phyloP scores from a whole-genome alignment of 192 early-diverging fungal genomes.

The Coemansia sp. region DNA sequence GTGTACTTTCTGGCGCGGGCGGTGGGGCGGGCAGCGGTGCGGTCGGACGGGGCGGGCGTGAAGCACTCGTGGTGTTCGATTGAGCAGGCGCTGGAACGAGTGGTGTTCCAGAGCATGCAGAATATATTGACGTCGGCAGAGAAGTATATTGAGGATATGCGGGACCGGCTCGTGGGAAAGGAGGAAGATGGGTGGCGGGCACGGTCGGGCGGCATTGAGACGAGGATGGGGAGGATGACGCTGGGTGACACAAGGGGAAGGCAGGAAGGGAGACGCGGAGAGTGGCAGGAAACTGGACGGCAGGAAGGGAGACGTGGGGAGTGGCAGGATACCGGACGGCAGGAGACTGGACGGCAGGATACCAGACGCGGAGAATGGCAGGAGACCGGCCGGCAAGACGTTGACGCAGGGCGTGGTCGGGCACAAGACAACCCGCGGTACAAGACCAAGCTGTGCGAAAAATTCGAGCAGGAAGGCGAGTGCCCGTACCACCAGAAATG shows the following conservation, averaged over 20 bases:
- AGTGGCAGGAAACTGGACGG: neutral
- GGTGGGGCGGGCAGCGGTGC: conserved; percentile 56
- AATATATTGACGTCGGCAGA: conserved; percentile 55
- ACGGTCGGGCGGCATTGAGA: conserved; percentile 21
- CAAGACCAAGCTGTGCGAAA: conserved; percentile 84
- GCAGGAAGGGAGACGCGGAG: neutral
- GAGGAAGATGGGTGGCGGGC: conserved; percentile 34
- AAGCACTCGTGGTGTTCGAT: conserved; percentile 71
- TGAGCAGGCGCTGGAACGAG: conserved; percentile 55
- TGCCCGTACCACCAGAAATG: conserved; percentile 93
- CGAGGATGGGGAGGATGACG: conserved; percentile 22
- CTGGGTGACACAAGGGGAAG: conserved; percentile 9
- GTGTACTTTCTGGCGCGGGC: conserved; percentile 77
- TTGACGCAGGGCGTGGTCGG: neutral
- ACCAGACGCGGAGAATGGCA: neutral
- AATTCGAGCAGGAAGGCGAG: conserved; percentile 79
- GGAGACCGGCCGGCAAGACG: neutral
- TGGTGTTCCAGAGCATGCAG: conserved; percentile 77
- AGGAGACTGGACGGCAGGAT: neutral
- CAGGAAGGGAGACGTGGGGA: too few species aligned
- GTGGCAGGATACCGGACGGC: neutral
- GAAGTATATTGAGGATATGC: neutral
- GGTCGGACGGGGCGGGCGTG: conserved; percentile 59
- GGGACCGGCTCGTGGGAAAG: conserved; percentile 23
- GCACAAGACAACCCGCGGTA: conserved; percentile 72